Evolutionary conservation across 2,329 filamentous ascomycete species (phyloP).

Genomic region (Ophiostoma ips): DNA sequence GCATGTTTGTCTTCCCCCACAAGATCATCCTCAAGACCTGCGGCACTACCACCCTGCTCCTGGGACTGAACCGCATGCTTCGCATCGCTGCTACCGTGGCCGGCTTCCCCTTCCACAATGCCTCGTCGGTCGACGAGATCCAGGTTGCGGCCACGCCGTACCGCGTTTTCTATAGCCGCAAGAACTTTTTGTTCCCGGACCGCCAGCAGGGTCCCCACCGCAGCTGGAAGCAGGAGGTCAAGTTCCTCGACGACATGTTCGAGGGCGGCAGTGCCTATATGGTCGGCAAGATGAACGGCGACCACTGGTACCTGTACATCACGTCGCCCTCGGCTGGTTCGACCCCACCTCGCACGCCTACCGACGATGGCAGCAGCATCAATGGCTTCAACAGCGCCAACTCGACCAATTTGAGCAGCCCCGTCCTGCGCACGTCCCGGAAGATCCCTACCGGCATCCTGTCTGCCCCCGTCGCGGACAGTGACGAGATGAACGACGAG

Average conservation of each 20-base stretch:
- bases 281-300: conserved; percentile 99
- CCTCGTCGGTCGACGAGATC: conserved; percentile 50
- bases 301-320: conserved; percentile 98
- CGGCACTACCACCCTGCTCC: conserved; percentile 85
- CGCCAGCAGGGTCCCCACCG: conserved; percentile 88
- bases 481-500: conserved; percentile 50
- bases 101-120: conserved; percentile 74
- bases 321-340: conserved; percentile 70
- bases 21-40: conserved; percentile 98
- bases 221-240: conserved; percentile 95
- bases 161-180: conserved; percentile 95
- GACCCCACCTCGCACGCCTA: conserved; percentile 71
- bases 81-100: conserved; percentile 80
- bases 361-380: conserved; percentile 23
- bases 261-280: conserved; percentile 91
- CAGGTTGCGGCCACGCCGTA: conserved; percentile 74
- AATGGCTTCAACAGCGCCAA: neutral
- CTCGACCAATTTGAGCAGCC: neutral
- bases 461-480: conserved; percentile 19
- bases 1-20: conserved; percentile 99
- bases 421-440: conserved; percentile 19
- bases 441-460: conserved; percentile 39
- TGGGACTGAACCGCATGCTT: conserved; percentile 77
- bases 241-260: conserved; percentile 83
- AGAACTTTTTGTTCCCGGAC: conserved; percentile 94